phyloP scores from a whole-genome alignment of 257 asterid genomes.

The Capsicum chinense region DNA sequence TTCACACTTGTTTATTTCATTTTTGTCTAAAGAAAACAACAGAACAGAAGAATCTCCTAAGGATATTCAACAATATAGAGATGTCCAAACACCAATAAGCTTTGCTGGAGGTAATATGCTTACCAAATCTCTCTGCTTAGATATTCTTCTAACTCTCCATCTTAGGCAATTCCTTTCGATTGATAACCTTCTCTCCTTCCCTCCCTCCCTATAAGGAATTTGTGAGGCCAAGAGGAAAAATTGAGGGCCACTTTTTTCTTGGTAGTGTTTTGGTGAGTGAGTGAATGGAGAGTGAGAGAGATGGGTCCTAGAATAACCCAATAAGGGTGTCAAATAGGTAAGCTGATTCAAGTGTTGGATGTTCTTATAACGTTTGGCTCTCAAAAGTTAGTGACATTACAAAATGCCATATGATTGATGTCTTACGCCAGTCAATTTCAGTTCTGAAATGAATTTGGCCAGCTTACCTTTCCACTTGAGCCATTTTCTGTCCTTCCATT shows the following conservation, averaged over 20 bases:
- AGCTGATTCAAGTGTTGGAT: conserved; percentile 2
- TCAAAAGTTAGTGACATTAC: neutral
- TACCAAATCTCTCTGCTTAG: neutral
- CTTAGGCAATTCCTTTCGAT: neutral
- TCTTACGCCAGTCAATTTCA: neutral
- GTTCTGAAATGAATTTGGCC: conserved; percentile 12
- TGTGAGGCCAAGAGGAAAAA: neutral
- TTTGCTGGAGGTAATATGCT: neutral
- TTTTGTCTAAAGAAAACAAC: neutral
- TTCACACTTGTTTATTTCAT: conserved; percentile 7
- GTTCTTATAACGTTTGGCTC: neutral
- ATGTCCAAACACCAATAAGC: neutral
- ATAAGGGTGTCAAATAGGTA: neutral
- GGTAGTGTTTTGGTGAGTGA: neutral
- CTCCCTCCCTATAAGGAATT: neutral
- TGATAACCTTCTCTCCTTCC: no score
- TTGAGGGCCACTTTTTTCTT: neutral
- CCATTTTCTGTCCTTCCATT: neutral
- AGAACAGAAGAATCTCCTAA: neutral
- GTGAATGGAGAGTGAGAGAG: neutral
- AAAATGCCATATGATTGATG: neutral
- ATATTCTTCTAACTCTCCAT: neutral
- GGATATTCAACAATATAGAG: conserved; percentile 1
- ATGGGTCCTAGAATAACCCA: neutral
- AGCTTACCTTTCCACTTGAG: neutral